Base-by-base conservation (phyloP, 106 monocot genomes). In the Chionographis japonica region DNA sequence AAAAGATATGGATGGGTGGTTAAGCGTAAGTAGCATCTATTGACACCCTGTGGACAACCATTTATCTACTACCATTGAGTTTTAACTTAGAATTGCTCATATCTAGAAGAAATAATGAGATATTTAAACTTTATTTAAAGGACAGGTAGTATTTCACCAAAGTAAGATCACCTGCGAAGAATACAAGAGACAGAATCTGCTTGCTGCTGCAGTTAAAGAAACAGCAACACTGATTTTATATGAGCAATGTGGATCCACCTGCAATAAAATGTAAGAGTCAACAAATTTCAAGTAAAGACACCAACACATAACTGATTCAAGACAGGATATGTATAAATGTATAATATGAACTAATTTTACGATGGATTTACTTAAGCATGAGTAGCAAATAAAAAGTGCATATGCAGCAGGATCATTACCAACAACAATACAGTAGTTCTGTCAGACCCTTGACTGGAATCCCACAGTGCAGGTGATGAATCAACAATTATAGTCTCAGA, bases 171-270 rank as follows among this genome's bases (percentile, higher is more conserved):
- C 97, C 85, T 92, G 84, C 36, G 97, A 79, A 16, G 85, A 84
- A 77, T 98, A 98, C 19, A 87, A 61, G 37, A 98, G 85, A 75
- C 68, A 61, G 60, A 98, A 89, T 78, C 97, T 86, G 74, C 86
- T 80, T 58, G 97, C 86, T 15, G 89, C 80, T 67, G 87, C 78
- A 57, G 74, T 58, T 14, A 80, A 46, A 74, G 92, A 98, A 70
- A 85, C 81, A 65, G 83, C 77, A 78, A 82, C 36, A 65, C 65
- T 85, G 39, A 89, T 68, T 79, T 77, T 70, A 57, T 98, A 98
- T 40, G 97, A 98, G 68, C 97, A 98, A 81, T 98, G 97, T 51
- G 97, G 92, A 83, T 98, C 97, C 35, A 84, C 92, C 97, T 98
- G 79, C 72, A 83, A 58, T 0, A 66, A 73, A 68, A 49, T 59